Percentiles rank a stretch among this genome's conserved stretches.
Evolutionary conservation across 2,329 filamentous ascomycete species (phyloP).

Genomic region (Trichoderma koningii): DNA sequence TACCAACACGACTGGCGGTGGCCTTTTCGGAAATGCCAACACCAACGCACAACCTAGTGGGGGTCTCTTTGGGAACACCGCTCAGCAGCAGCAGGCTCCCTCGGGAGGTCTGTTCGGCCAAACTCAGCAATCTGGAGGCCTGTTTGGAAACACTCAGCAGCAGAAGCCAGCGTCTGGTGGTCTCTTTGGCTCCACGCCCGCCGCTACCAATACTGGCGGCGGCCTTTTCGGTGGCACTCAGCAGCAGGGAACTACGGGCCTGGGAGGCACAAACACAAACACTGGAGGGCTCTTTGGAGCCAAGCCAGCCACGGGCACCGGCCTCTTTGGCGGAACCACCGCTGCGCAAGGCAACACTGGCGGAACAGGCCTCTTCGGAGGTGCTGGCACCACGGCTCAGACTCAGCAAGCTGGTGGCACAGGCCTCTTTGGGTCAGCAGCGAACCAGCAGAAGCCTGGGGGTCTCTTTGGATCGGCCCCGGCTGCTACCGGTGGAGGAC

Average conservation of each 20-base stretch:
- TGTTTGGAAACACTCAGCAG: slow-evolving; percentile 52
- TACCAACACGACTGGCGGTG: slow-evolving; percentile 33
- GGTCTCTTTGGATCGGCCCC: slow-evolving; percentile 53
- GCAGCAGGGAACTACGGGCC: slow-evolving; percentile 43
- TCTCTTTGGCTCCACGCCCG: slow-evolving; percentile 40
- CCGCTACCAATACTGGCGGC: slow-evolving; percentile 41
- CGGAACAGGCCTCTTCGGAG: slow-evolving; percentile 50
- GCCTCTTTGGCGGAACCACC: slow-evolving; percentile 44
- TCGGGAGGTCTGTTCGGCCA: slow-evolving; percentile 42
- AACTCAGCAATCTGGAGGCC: slow-evolving; percentile 41
- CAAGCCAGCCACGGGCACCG: slow-evolving; percentile 42
- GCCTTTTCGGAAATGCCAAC: slow-evolving; percentile 45
- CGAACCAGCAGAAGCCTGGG: slow-evolving; percentile 44
- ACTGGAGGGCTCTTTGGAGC: slow-evolving; percentile 46
- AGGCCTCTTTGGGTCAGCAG: slow-evolving; percentile 53
- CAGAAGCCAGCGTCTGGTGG: slow-evolving; percentile 42
- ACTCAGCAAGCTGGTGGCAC: slow-evolving; percentile 44
- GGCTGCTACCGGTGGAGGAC: slow-evolving; percentile 50
- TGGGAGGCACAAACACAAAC: slow-evolving; percentile 39
- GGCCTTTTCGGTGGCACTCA: slow-evolving; percentile 51
- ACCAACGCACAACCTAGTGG: slow-evolving; percentile 35
- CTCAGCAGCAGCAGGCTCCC: slow-evolving; percentile 38
- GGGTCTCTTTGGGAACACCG: slow-evolving; percentile 48
- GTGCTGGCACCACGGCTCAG: slow-evolving; percentile 42
- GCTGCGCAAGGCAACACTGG: slow-evolving; percentile 33